Evolutionary conservation across 768 basidiomycete species (phyloP).

Genomic region (Mrakia frigida): DNA sequence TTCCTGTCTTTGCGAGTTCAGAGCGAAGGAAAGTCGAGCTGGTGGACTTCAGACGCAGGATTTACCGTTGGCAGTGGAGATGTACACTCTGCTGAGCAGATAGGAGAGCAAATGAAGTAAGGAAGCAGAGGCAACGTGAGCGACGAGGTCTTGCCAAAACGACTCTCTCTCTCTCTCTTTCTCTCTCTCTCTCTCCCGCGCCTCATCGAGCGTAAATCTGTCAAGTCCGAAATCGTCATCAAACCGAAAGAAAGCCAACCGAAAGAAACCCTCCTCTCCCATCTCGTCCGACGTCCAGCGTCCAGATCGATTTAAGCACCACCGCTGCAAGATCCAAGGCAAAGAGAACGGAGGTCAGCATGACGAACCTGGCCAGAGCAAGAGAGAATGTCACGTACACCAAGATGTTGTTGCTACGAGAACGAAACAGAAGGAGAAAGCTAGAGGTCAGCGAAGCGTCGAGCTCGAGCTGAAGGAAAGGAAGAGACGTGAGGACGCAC

Average conservation of each 20-base stretch:
- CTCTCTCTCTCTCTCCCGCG: not conserved
- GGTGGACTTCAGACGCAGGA: too few relatives aligned
- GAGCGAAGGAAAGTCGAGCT: too few relatives aligned
- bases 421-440: not conserved
- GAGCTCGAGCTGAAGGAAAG: not conserved
- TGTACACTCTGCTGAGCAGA: too few relatives aligned
- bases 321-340: constrained; percentile 51
- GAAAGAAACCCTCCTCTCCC: not conserved
- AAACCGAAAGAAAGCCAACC: not conserved
- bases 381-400: constrained; percentile 61
- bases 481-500: constrained; percentile 52
- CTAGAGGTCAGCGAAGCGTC: not conserved
- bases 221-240: too few relatives aligned
- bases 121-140: not conserved
- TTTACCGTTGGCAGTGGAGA: too few relatives aligned
- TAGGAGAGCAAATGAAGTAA: too few relatives aligned
- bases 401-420: constrained; percentile 83
- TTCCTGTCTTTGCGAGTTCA: too few relatives aligned
- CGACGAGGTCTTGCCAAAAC: not conserved
- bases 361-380: constrained; percentile 37
- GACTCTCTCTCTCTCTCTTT: not conserved
- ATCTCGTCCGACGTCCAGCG: not conserved
- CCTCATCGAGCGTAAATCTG: too few relatives aligned
- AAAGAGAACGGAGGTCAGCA: not conserved
- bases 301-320: constrained; percentile 54